These are phyloP conservation scores for Paracoccidioides lutzii DNA, from an alignment of 2,329 filamentous ascomycete genomes.

Conservation along the genomic window DNA sequence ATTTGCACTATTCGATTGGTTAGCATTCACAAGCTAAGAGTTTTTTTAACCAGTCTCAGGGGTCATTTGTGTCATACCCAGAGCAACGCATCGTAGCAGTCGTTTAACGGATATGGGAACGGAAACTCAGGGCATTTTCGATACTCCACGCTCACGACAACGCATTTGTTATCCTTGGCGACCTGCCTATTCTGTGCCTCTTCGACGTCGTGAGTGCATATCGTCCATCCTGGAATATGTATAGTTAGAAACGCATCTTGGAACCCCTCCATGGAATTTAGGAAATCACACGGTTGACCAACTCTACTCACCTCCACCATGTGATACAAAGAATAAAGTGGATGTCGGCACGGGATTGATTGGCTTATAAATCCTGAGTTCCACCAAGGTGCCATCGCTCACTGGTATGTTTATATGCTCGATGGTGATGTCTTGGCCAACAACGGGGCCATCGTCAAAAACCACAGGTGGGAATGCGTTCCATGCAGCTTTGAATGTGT, in stretches of 20 bases:
- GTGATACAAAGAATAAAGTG: not conserved
- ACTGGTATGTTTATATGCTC: not conserved
- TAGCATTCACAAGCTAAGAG: not conserved
- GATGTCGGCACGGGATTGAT: not conserved
- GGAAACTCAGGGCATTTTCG: not conserved
- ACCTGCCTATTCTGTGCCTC: not conserved
- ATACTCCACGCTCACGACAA: constrained; percentile 2
- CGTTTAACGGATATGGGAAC: not conserved
- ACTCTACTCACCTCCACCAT: not conserved
- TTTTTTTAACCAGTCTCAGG: no score
- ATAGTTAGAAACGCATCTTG: not conserved
- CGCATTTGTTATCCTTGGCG: not conserved
- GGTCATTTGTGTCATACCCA: not conserved
- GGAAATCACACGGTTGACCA: not conserved
- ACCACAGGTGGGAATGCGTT: not conserved
- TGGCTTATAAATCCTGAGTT: constrained; percentile 2
- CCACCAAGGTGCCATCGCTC: not conserved
- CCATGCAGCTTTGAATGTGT: not conserved
- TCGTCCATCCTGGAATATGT: not conserved
- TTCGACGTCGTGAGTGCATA: not conserved
- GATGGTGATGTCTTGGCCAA: not conserved
- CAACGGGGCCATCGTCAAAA: not conserved
- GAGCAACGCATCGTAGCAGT: constrained; percentile 1
- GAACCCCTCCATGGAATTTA: not conserved
- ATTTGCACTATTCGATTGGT: not conserved